Base-by-base conservation (phyloP, 768 basidiomycete genomes). In the Lactifluus subvellereus region DNA sequence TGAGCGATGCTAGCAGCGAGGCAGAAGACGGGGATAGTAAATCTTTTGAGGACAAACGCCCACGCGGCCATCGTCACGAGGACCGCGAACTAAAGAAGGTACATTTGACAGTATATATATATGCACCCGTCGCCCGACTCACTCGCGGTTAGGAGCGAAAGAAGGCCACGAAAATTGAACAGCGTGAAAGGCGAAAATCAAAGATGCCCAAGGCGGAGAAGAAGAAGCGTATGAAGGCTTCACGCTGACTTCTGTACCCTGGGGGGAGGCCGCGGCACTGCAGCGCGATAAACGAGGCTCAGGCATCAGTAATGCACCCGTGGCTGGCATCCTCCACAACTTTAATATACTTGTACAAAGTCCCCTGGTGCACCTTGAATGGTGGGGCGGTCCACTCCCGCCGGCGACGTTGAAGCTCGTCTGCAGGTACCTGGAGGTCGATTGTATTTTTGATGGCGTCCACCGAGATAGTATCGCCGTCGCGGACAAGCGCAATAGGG, bases 181-280 rank as follows among this genome's bases (percentile, higher is more conserved):
- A 89, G 43, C 82, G 87, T 70, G 94, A 97, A 77, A 89, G 83
- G 73, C 81, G 96, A 65, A 92, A 94, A 74, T 80, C 83, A 68
- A 98, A 98, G 78, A 93, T 98, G 80, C 91, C 95, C 51, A 98
- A 98, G 72, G 85, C 88, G 47, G 93, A 96, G 75, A 98, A 98
- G 79, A 92, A 92, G 77, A 82, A 85, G 47, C 83, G 82, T 66
- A 81, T 98, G 69, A 97, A 92, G 67, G 71, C 72, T 51, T 75
- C 69, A 61, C 69, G 70, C 42, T 61, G 51, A 59, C 45, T 13
- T 52, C 20, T 11, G 10, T 35, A 52, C 14, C 33, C 27, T 30
- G 32, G 8, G 11, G 18, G 16, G 27, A 6, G 22, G 16, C 30
- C 11, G 2, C 18, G 16, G 16, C 33, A 16, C 35, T 5, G 52